Conservation (phyloP, 2,329 filamentous ascomycete genomes). For the Hirsutella thompsonii region DNA sequence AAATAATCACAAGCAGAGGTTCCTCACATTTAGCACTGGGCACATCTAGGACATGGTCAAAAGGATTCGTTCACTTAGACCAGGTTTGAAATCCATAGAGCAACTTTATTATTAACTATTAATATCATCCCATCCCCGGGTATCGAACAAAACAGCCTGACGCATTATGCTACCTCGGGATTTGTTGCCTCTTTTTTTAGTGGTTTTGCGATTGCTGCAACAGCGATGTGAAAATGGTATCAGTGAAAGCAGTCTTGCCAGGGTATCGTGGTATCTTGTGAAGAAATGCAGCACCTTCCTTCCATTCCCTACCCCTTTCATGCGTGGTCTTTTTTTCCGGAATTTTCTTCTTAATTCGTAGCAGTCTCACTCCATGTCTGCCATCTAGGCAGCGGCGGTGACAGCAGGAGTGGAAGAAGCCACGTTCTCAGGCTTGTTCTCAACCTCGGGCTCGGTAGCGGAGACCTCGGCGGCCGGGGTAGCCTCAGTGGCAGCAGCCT, state of each 20-base stretch:
- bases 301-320: constrained; percentile 32
- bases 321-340: constrained; percentile 11
- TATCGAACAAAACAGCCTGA: constrained; percentile 25
- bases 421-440: constrained; percentile 27
- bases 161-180: constrained; percentile 12
- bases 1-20: no score
- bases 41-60: no score
- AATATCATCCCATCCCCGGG: constrained; percentile 24
- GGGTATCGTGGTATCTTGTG: constrained; percentile 40
- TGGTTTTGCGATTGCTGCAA: constrained; percentile 9
- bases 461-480: constrained; percentile 4
- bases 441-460: constrained; percentile 19
- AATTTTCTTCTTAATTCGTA: constrained; percentile 13
- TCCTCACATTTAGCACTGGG: no score
- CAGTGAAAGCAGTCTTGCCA: constrained; percentile 36
- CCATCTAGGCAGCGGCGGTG: constrained; percentile 37
- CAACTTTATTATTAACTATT: constrained; percentile 32
- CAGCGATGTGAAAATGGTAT: constrained; percentile 25
- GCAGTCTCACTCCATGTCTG: constrained; percentile 10
- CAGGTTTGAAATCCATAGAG: constrained; percentile 13
- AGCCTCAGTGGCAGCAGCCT: constrained; percentile 5
- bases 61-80: no score
- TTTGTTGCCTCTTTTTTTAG: constrained; percentile 10
- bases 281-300: constrained; percentile 41
- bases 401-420: constrained; percentile 31